phyloP scores from a whole-genome alignment of 2,329 filamentous ascomycete species.

The Monosporascus sp. region DNA sequence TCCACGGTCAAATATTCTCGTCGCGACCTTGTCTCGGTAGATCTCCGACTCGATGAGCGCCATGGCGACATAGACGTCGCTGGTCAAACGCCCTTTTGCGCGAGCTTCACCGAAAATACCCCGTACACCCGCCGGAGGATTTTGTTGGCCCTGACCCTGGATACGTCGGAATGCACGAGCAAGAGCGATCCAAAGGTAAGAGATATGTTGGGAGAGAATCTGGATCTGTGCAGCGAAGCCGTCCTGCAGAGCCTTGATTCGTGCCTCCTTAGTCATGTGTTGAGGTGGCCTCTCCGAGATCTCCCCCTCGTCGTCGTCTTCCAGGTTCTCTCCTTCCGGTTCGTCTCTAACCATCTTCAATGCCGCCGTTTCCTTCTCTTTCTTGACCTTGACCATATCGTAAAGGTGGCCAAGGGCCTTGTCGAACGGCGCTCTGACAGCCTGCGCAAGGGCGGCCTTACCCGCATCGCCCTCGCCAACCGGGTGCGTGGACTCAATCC shows the following conservation, averaged over 20 bases:
- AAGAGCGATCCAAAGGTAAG: slow-evolving; percentile 90
- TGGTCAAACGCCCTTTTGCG: slow-evolving; percentile 79
- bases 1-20: slow-evolving; percentile 93
- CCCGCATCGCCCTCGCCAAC: slow-evolving; percentile 71
- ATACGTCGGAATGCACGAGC: slow-evolving; percentile 92
- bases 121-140: slow-evolving; percentile 62
- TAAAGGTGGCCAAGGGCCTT: slow-evolving; percentile 84
- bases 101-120: slow-evolving; percentile 87
- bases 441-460: slow-evolving; percentile 68
- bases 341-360: slow-evolving; percentile 40
- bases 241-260: slow-evolving; percentile 56
- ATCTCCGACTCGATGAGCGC: slow-evolving; percentile 92
- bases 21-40: slow-evolving; percentile 88
- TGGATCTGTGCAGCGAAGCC: slow-evolving; percentile 68
- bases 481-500: slow-evolving; percentile 72
- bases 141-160: slow-evolving; percentile 73
- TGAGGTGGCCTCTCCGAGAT: slow-evolving; percentile 33
- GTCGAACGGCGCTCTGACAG: slow-evolving; percentile 79
- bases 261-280: slow-evolving; percentile 58
- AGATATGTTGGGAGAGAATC: slow-evolving; percentile 76
- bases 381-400: slow-evolving; percentile 69
- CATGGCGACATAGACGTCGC: slow-evolving; percentile 90
- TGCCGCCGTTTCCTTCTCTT: slow-evolving; percentile 56
- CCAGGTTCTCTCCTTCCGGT: slow-evolving; percentile 25
- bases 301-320: slow-evolving; percentile 48